Base-by-base conservation (phyloP, 2,329 filamentous ascomycete species). In the Fusarium sp. region DNA sequence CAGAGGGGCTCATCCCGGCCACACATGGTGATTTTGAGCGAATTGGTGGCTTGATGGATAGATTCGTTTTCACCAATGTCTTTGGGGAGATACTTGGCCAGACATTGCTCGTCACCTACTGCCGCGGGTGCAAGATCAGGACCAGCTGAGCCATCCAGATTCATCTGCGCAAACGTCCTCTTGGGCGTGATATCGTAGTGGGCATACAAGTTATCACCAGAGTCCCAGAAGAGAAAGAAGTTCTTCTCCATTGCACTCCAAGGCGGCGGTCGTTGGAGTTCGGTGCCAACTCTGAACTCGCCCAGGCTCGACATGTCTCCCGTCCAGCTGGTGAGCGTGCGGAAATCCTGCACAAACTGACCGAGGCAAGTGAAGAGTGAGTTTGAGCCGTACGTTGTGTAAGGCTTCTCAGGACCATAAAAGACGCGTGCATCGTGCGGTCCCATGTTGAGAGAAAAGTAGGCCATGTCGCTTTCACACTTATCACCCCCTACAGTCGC, bases 201-300 rank as follows among this genome's bases (percentile, higher is more conserved):
- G 2, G 80, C 78, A 70, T 86, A 86, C 48, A 81, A 75, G 20
- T 79, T 71, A 7, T 79, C 81, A 1, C 77, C 57, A 0, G 62
- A 57, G 62, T 88, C 86, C 86, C 86, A 89, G 76, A 89, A 89
- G 4, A 86, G 61, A 65, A 89, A 89, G 79, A 82, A 89, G 69
- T 89, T 89, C 81, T 89, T 89, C 75, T 89, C 86, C 24, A 88
- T 68, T 1, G 68, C 34, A 4, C 72, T 70, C 68, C 77, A 83
- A 0, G 83, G 81, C 3, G 68, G 58, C 0, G 85, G 86, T 0
- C 86, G 78, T 36, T 83, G 82, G 4, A 89, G 72, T 63, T 89
- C 87, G 1, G 81, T 85, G 0, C 80, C 80, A 0, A 69, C 45
- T 14, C 71, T 70, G 71, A 86, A 88, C 10, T 77, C 72, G 4